Base-by-base conservation (phyloP, 306 rosid genomes). In the Malus fusca region DNA sequence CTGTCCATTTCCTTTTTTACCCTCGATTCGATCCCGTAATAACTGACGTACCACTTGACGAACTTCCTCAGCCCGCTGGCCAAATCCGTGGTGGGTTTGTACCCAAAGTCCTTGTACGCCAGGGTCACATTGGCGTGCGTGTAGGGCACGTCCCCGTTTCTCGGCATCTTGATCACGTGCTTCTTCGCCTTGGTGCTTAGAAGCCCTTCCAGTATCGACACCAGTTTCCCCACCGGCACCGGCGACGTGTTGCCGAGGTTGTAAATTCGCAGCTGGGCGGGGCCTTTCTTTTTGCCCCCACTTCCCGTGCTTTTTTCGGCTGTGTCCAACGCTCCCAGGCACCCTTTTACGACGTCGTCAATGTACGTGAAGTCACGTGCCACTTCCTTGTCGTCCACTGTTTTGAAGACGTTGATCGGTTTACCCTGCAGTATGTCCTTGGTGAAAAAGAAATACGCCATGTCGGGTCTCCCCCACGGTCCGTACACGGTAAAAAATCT, bases 301-400 rank as follows among this genome's bases (percentile, higher is more conserved):
- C 88, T 89, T 0, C 98, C 96, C 28, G 96, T 92, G 78, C 94
- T 88, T 79, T 86, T 92, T 85, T 82, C 84, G 40, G 98, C 88
- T 12, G 97, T 88, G 43, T 93, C 98, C 1, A 93, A 61, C 0
- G 98, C 92, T 0, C 98, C 98, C 0, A 93, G 5, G 2, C 98
- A 93, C 0, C 97, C 98, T 9, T 88, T 91, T 0, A 93, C 98
- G 4, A 92, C 78, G 30, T 92, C 97, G 51, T 92, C 97, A 73
- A 92, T 90, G 87, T 87, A 92, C 6, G 98, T 93, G 88, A 90
- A 93, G 70, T 93, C 98, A 88, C 98, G 97, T 86, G 98, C 98
- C 83, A 93, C 98, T 85, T 90, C 95, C 44, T 93, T 90, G 7
- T 82, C 93, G 8, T 90, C 93, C 14, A 81, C 88, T 0, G 95